Conservation (phyloP, 805 yeast species). For the Hanseniaspora hatyaiensis region DNA sequence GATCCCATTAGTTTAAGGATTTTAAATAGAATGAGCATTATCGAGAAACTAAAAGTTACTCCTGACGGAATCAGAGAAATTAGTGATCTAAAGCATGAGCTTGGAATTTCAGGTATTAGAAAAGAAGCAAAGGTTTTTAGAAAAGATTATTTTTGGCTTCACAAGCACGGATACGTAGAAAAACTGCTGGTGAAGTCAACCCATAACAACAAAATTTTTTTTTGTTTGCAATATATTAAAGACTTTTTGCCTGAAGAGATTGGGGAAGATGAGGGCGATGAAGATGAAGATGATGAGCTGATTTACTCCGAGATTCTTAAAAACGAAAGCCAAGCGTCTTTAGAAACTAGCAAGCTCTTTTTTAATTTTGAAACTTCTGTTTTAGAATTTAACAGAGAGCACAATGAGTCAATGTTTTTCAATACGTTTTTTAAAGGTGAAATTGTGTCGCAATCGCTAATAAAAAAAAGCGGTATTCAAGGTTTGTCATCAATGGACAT, state of each 20-base stretch:
- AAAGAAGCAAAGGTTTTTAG: slow-evolving; percentile 38
- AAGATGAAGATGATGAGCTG: slow-evolving; percentile 22
- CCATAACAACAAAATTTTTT: slow-evolving; percentile 37
- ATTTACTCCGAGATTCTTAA: slow-evolving; percentile 20
- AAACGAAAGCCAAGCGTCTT: too few species aligned
- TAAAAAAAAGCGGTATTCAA: slow-evolving; percentile 31
- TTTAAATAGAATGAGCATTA: slow-evolving; percentile 35
- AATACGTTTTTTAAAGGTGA: slow-evolving; percentile 54
- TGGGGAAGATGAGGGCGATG: slow-evolving; percentile 27
- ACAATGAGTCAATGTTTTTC: slow-evolving; percentile 1
- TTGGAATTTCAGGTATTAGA: slow-evolving; percentile 38
- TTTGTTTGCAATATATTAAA: slow-evolving; percentile 35
- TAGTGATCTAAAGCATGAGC: slow-evolving; percentile 48
- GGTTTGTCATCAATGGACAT: slow-evolving; percentile 57
- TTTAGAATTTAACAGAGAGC: background rate
- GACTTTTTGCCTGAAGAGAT: slow-evolving; percentile 31
- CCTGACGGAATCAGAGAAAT: slow-evolving; percentile 41
- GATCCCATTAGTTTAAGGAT: slow-evolving; percentile 27
- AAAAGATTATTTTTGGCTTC: slow-evolving; percentile 37
- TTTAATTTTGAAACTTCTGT: background rate
- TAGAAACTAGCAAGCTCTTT: too few species aligned
- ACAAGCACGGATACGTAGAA: slow-evolving; percentile 36
- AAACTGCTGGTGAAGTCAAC: slow-evolving; percentile 42
- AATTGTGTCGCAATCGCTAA: slow-evolving; percentile 47
- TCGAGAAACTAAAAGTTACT: slow-evolving; percentile 45